Percentiles rank a stretch among this genome's conserved stretches.
These are phyloP conservation scores for Vicia faba DNA, from an alignment of 306 rosid species.

Conservation along the genomic window DNA sequence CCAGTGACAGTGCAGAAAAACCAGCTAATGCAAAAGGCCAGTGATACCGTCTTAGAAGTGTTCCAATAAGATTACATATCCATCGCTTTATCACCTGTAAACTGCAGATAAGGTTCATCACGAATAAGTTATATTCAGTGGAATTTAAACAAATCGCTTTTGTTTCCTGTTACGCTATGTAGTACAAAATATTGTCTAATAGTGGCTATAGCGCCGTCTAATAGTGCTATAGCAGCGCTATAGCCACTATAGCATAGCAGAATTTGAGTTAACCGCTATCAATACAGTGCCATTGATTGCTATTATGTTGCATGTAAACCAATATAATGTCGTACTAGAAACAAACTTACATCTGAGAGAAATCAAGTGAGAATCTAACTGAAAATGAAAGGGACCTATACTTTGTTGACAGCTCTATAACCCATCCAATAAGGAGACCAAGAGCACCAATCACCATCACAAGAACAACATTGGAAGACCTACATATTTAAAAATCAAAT, in stretches of 20 bases:
- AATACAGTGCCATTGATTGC: background rate
- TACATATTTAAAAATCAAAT: constrained; percentile 24
- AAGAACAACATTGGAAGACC: constrained; percentile 43
- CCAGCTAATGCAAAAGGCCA: constrained; percentile 85
- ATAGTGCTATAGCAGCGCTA: too few species aligned
- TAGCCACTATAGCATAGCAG: too few species aligned
- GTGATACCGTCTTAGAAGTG: constrained; percentile 59
- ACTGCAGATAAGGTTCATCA: constrained; percentile 52
- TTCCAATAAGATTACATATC: constrained; percentile 55
- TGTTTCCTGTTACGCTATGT: too few species aligned
- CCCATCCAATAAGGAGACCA: constrained; percentile 59
- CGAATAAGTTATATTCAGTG: background rate
- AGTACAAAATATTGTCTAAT: too few species aligned
- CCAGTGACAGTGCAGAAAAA: constrained; percentile 65
- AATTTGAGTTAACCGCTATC: background rate
- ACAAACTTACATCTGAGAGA: constrained; percentile 40
- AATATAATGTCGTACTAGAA: constrained; percentile 5
- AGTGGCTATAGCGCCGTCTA: too few species aligned
- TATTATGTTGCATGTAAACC: constrained; percentile 4
- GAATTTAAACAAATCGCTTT: too few species aligned
- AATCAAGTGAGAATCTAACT: constrained; percentile 36
- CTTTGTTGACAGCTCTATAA: constrained; percentile 49
- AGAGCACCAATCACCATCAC: constrained; percentile 44
- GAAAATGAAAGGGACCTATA: constrained; percentile 51
- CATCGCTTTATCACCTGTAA: constrained; percentile 62